These are phyloP conservation scores for Hypoxylon perforatum DNA, from an alignment of 495 filamentous ascomycete genomes.

Conservation along the genomic window DNA sequence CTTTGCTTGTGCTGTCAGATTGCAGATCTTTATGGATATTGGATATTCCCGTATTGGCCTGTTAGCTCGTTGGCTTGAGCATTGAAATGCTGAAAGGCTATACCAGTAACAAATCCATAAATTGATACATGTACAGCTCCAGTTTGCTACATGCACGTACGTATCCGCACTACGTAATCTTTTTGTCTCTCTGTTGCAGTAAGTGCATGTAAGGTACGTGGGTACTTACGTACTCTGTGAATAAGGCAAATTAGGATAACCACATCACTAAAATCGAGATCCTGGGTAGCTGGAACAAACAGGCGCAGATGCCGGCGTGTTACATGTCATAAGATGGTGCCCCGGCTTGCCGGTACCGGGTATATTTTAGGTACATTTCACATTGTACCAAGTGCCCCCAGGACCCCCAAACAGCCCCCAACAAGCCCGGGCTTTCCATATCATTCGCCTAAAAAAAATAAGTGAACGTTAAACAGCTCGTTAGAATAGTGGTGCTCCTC, in stretches of 20 bases:
- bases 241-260: too few relatives aligned
- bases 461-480: not conserved
- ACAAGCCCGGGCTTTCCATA: not conserved
- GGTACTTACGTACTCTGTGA: not conserved
- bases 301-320: constrained; percentile 13
- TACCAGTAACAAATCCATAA: too few relatives aligned
- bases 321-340: constrained; percentile 3
- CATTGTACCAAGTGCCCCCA: not conserved
- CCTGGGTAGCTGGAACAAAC: not conserved
- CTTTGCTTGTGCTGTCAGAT: constrained; percentile 1
- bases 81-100: too few relatives aligned
- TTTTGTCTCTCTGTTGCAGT: too few relatives aligned
- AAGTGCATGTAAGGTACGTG: not conserved
- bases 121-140: too few relatives aligned
- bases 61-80: too few relatives aligned
- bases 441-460: too few relatives aligned
- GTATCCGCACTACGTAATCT: constrained; percentile 31
- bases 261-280: not conserved
- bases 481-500: not conserved
- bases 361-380: not conserved
- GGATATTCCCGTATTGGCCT: constrained; percentile 8
- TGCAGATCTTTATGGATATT: constrained; percentile 29
- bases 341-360: constrained; percentile 30
- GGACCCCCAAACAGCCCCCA: not conserved
- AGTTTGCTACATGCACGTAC: constrained; percentile 14